Evolutionary conservation across 495 filamentous ascomycete species (phyloP).

Genomic region (Sporormia fimetaria): DNA sequence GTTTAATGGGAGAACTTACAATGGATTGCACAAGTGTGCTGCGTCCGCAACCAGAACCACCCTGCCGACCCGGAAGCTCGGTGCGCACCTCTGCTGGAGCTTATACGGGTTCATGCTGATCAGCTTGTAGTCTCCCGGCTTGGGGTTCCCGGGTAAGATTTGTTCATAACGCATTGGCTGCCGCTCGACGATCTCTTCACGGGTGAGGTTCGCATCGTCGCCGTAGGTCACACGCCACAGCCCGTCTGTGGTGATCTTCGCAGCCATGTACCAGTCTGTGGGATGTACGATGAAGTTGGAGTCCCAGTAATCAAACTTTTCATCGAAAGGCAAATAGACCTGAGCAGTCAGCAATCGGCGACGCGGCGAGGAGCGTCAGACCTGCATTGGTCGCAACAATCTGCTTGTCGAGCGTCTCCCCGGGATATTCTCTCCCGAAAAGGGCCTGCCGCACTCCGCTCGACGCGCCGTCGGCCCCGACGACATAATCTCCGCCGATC

Average conservation of each 20-base stretch:
- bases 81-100: conserved; percentile 51
- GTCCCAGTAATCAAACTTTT: conserved; percentile 44
- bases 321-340: conserved; percentile 35
- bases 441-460: conserved; percentile 43
- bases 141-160: conserved; percentile 48
- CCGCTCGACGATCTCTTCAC: conserved; percentile 42
- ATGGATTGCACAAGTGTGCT: conserved; percentile 47
- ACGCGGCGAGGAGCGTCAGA: not conserved
- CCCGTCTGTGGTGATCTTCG: conserved; percentile 45
- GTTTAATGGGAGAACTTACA: conserved; percentile 18
- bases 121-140: conserved; percentile 45
- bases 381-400: conserved; percentile 54
- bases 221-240: conserved; percentile 52
- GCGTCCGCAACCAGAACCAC: conserved; percentile 51
- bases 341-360: not conserved
- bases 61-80: conserved; percentile 44
- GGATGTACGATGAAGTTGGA: conserved; percentile 50
- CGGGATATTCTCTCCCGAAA: conserved; percentile 49
- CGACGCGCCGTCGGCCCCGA: conserved; percentile 50
- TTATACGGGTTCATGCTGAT: conserved; percentile 47
- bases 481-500: conserved; percentile 45
- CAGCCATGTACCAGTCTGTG: conserved; percentile 50
- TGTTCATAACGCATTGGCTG: conserved; percentile 44
- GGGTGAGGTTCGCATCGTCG: conserved; percentile 40
- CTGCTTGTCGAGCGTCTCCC: conserved; percentile 47